These are phyloP conservation scores for Neofusicoccum laricinum DNA, from an alignment of 2,329 filamentous ascomycete genomes.

Conservation along the genomic window DNA sequence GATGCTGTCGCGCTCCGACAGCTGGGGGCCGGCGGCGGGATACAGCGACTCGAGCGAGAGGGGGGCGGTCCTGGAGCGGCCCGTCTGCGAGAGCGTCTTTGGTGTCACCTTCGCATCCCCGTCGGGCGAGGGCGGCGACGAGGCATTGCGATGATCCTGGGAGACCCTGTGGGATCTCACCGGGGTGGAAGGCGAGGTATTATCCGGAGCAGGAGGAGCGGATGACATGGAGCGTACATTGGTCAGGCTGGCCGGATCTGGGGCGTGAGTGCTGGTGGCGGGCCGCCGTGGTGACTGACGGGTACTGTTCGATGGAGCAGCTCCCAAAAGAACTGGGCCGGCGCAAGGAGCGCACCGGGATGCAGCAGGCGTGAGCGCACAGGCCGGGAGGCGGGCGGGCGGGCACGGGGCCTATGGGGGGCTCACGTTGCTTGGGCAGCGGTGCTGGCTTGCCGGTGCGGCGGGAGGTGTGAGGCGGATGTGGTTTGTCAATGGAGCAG, in stretches of 20 bases:
- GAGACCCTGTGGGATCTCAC: constrained; percentile 35
- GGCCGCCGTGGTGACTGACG: constrained; percentile 19
- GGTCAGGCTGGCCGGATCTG: constrained; percentile 29
- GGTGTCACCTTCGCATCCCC: constrained; percentile 26
- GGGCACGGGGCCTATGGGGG: not conserved
- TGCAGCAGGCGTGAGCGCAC: not conserved
- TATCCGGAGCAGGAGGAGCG: constrained; percentile 35
- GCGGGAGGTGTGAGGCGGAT: not conserved
- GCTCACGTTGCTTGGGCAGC: constrained; percentile 5
- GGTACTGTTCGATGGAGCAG: constrained; percentile 6
- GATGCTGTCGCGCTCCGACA: constrained; percentile 62
- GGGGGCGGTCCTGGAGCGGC: constrained; percentile 39
- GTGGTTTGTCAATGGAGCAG: not conserved
- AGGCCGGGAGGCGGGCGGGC: not conserved
- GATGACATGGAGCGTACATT: constrained; percentile 44
- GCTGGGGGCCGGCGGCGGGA: constrained; percentile 46
- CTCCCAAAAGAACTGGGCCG: not conserved
- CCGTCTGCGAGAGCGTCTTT: constrained; percentile 34
- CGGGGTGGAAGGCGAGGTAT: constrained; percentile 39
- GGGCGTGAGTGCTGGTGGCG: constrained; percentile 33
- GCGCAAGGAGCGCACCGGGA: not conserved
- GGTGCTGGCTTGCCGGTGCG: not conserved
- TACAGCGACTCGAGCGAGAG: constrained; percentile 33
- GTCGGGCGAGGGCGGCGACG: constrained; percentile 20
- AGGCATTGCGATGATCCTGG: constrained; percentile 21